These are phyloP conservation scores for Solanum pimpinellifolium DNA, from an alignment of 257 asterid genomes.

Conservation along the genomic window DNA sequence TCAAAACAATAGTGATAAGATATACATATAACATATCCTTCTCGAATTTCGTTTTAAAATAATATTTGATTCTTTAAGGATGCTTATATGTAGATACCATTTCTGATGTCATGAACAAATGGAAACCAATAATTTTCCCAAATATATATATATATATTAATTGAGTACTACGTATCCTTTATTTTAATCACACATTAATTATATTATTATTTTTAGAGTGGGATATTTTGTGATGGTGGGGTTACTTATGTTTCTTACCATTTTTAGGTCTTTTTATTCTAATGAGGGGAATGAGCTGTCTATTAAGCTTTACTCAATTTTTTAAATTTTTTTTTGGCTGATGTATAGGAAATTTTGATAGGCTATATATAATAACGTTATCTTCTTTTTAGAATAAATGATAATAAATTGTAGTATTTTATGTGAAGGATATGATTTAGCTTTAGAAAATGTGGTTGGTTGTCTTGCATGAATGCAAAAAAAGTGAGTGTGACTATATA, in stretches of 20 bases:
- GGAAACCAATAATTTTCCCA: neutral
- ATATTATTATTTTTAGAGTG: neutral
- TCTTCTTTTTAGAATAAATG: neutral
- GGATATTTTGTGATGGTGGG: constrained; percentile 33
- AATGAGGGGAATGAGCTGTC: constrained; percentile 33
- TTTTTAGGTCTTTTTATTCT: constrained; percentile 21
- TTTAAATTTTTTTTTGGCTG: neutral
- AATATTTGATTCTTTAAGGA: neutral
- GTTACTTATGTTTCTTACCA: constrained; percentile 5
- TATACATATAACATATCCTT: rapidly evolving
- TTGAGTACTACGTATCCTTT: neutral
- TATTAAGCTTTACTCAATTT: neutral
- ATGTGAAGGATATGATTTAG: constrained; percentile 9
- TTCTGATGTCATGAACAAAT: neutral
- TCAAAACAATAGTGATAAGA: rapidly evolving
- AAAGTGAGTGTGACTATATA: constrained; percentile 38
- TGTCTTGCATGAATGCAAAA: constrained; percentile 52
- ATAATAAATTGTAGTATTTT: neutral
- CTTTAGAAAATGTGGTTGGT: constrained; percentile 42
- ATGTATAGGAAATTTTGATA: constrained; percentile 6
- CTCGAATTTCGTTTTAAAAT: neutral
- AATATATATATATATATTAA: neutral
- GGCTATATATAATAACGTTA: constrained; percentile 2
- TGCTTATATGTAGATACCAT: neutral
- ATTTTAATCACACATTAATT: neutral